phyloP scores from a whole-genome alignment of 2,329 filamentous ascomycete species.

The Colletotrichum endophyticum region DNA sequence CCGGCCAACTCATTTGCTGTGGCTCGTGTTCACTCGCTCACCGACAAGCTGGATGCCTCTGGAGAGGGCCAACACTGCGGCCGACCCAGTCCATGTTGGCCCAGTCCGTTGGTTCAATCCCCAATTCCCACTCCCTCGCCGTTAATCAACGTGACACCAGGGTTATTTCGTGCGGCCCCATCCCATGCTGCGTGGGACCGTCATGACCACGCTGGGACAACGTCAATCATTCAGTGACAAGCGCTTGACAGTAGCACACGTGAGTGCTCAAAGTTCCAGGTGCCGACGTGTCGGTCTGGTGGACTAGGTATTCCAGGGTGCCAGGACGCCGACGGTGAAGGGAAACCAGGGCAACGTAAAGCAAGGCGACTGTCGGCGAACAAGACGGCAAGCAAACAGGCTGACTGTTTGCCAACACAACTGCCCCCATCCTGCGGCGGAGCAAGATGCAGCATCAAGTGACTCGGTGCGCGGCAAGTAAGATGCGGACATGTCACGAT shows the following conservation, averaged over 20 bases:
- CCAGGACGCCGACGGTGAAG: not conserved
- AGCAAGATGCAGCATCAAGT: constrained; percentile 19
- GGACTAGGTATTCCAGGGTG: not conserved
- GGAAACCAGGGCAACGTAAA: constrained; percentile 4
- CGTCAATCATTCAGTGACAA: constrained; percentile 3
- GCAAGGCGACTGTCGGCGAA: not conserved
- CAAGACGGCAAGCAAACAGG: constrained; percentile 9
- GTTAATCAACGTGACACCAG: constrained; percentile 19
- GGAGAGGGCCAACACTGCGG: constrained; percentile 8
- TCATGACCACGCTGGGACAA: not conserved
- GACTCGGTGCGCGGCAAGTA: constrained; percentile 15
- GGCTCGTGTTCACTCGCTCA: constrained; percentile 15
- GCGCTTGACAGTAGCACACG: not conserved
- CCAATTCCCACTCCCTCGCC: constrained; percentile 9
- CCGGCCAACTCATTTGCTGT: constrained; percentile 16
- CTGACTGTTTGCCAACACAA: constrained; percentile 16
- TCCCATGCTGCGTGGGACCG: constrained; percentile 16
- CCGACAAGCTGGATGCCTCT: constrained; percentile 15
- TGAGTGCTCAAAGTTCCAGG: not conserved
- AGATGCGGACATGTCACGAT: constrained; percentile 21
- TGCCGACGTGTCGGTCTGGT: not conserved
- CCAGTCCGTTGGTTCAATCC: constrained; percentile 17
- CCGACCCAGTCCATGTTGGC: constrained; percentile 1
- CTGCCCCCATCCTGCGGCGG: constrained; percentile 14
- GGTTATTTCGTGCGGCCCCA: constrained; percentile 13